Conservation (phyloP, 1,139 yeast genomes). For the Suhomyces panamericanus region DNA sequence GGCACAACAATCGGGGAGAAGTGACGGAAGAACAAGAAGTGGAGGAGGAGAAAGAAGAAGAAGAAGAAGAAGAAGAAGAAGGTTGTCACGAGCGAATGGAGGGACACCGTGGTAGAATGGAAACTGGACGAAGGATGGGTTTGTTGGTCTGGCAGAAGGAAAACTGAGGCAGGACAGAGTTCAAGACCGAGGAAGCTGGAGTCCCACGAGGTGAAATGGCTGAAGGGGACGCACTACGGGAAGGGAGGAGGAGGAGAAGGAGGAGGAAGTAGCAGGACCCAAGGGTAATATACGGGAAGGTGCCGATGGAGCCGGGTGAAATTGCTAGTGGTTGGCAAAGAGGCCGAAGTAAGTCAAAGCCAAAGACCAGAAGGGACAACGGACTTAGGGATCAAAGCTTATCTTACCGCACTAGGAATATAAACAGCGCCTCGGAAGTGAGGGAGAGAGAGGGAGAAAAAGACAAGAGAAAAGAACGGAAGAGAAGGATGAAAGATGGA, state of each 20-base stretch:
- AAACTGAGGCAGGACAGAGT: slow-evolving; percentile 2
- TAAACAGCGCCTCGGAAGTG: slow-evolving; percentile 1
- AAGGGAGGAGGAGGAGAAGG: neutral
- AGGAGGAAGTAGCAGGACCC: neutral
- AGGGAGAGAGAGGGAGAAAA: neutral
- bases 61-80: neutral
- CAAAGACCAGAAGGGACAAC: too few species aligned
- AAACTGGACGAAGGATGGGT: neutral
- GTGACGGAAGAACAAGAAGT: too few species aligned
- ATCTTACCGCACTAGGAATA: neutral
- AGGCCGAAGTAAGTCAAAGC: neutral
- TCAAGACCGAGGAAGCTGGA: slow-evolving; percentile 1
- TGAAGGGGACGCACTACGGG: neutral
- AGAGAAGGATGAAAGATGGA: too few species aligned
- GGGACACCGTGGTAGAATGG: neutral
- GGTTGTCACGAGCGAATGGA: neutral
- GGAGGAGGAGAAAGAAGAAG: too few species aligned
- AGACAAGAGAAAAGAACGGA: too few species aligned
- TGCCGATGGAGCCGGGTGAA: neutral
- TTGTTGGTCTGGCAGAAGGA: neutral
- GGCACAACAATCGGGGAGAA: neutral
- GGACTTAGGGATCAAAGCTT: neutral
- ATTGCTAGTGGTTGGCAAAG: neutral
- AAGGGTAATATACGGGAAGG: neutral
- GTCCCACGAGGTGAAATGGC: too few species aligned